Evolutionary conservation across 1,284 basidiomycete genomes (phyloP), one percentile per base, ranked within the genome.

Genomic region (Takashimella tepidaria): DNA sequence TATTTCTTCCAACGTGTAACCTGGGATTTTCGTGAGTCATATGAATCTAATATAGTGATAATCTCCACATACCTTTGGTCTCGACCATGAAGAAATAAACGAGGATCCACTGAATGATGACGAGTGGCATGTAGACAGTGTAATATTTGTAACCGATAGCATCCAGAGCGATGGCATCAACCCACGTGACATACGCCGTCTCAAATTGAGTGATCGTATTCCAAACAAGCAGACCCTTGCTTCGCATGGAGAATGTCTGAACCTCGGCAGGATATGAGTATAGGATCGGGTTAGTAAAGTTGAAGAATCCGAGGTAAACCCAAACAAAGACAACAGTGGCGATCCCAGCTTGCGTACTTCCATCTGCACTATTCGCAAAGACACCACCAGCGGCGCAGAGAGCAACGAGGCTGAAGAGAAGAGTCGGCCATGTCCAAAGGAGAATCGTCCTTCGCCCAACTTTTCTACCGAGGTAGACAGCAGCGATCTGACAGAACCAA

Each of bases 151-250:
- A 69, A 13, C 71, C 74, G 46, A 78, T 77, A 19, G 61, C 53
- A 40, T 69, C 58, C 46, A 77, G 62, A 16, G 74, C 76, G 46
- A 77, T 66, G 2, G 70, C 57, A 56, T 77, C 75, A 31, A 75
- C 74, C 27, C 57, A 60, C 19, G 48, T 49, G 23, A 59, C 56
- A 56, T 64, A 70, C 19, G 62, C 56, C 12, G 58, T 53, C 25
- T 60, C 56, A 41, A 61, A 25, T 53, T 70, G 75, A 27, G 62
- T 68, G 54, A 70, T 51, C 13, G 71, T 70, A 58, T 74, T 77
- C 75, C 75, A 77, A 0, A 76, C 64, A 6, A 75, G 67, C 5
- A 77, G 62, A 11, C 76, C 75, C 59, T 76, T 75, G 56, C 62
- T 64, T 48, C 74, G 65, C 66, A 76, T 73, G 3, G 67, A 68